Percentiles rank a stretch among this genome's conserved stretches.
These are phyloP conservation scores for Laetiporus sulphureus DNA, from an alignment of 1,284 basidiomycete species.

Conservation along the genomic window DNA sequence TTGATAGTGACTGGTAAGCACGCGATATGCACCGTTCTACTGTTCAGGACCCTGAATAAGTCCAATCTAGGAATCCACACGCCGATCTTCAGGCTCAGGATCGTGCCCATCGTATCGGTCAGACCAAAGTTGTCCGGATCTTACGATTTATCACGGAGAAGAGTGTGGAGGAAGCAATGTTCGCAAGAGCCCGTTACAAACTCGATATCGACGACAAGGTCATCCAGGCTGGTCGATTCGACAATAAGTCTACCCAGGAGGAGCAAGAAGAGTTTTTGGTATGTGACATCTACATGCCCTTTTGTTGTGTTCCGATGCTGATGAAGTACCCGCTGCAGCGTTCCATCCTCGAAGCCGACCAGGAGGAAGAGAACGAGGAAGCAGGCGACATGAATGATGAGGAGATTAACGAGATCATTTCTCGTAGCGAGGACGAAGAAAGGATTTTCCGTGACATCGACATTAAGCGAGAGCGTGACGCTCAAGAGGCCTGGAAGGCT, in stretches of 20 bases:
- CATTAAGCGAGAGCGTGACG: conserved; percentile 70
- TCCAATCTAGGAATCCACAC: conserved; percentile 85
- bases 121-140: conserved; percentile 97
- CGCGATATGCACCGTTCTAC: conserved; percentile 4
- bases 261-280: conserved; percentile 95
- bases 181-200: conserved; percentile 92
- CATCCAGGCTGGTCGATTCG: conserved; percentile 98
- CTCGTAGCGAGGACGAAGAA: conserved; percentile 80
- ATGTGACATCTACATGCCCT: conserved; percentile 27
- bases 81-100: conserved; percentile 99
- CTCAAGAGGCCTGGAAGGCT: conserved; percentile 65
- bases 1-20: conserved; percentile 80
- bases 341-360: conserved; percentile 83
- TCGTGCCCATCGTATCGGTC: conserved; percentile 98
- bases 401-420: conserved; percentile 92
- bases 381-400: conserved; percentile 96
- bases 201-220: conserved; percentile 99
- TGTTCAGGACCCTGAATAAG: conserved; percentile 32
- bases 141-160: conserved; percentile 96
- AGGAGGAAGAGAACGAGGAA: conserved; percentile 90
- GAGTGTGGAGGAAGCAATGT: conserved; percentile 97
- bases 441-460: conserved; percentile 85
- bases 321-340: conserved; percentile 37
- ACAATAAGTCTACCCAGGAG: conserved; percentile 97
- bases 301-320: background rate